Base-by-base conservation (phyloP, 108 stramenopile genomes). In the Phaeodactylum tricornutum region DNA sequence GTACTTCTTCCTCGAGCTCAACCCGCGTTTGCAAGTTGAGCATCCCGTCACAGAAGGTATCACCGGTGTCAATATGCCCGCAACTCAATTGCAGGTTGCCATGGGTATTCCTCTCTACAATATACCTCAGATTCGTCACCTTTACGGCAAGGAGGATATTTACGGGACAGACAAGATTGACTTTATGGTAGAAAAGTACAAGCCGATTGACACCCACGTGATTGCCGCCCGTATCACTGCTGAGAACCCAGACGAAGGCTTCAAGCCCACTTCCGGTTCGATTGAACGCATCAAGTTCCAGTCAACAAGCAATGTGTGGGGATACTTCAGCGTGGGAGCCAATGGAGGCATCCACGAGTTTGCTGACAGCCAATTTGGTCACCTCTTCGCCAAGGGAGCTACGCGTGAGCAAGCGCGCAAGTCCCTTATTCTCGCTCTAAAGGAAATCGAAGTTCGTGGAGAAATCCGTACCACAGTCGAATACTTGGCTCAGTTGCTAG, bases 141-240 rank as follows among this genome's bases (percentile, higher is more conserved):
- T 97, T 38, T 95, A 84, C 69, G 92, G 92, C 61, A 71, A 67
- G 50, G 50, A 48, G 7, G 90, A 92, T 52, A 66, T 74, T 2
- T 77, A 84, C 47, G 83, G 74, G 6, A 74, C 60, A 6, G 81
- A 77, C 55, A 62, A 67, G 38, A 97, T 97, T 67, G 94, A 95
- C 42, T 97, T 97, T 68, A 81, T 93, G 32, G 74, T 69, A 32
- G 87, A 93, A 54, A 73, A 77, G 37, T 97, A 97, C 68, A 57
- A 53, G 27, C 71, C 67, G 37, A 72, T 92, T 48, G 72, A 94
- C 29, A 59, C 73, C 30, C 96, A 97, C 55, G 82, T 96, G 30
- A 95, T 98, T 61, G 96, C 96, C n/a, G 96, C 95, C 12, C 93
- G 96, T 63, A 95, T 98, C 67, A 98, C 96, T 28, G 96, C 96